Evolutionary conservation across 306 rosid species (phyloP).

Genomic region (Sicyos edulis): DNA sequence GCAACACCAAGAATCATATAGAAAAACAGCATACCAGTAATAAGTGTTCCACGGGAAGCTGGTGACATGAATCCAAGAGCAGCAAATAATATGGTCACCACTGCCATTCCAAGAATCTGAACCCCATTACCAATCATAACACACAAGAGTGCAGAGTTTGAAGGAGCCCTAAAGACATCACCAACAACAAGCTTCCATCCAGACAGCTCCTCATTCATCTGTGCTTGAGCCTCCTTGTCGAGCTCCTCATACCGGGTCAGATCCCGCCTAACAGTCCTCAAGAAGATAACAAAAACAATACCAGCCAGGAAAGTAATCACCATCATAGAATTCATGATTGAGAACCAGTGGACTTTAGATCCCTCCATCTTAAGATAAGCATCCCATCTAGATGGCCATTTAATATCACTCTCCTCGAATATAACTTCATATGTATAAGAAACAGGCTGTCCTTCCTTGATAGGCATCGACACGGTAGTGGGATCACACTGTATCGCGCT

Average conservation of each 20-base stretch:
- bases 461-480: slow-evolving; percentile 49
- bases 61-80: slow-evolving; percentile 77
- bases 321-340: slow-evolving; percentile 62
- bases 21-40: slow-evolving; percentile 66
- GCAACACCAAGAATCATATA: slow-evolving; percentile 63
- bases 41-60: slow-evolving; percentile 60
- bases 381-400: slow-evolving; percentile 76
- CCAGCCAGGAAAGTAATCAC: slow-evolving; percentile 71
- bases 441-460: slow-evolving; percentile 55
- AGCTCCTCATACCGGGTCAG: slow-evolving; percentile 65
- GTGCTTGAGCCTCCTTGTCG: slow-evolving; percentile 71
- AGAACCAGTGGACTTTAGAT: slow-evolving; percentile 69
- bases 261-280: slow-evolving; percentile 68
- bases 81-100: slow-evolving; percentile 61
- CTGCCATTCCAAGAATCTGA: slow-evolving; percentile 70
- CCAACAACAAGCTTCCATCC: slow-evolving; percentile 83
- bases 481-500: slow-evolving; percentile 47
- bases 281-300: slow-evolving; percentile 62
- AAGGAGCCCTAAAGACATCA: slow-evolving; percentile 59
- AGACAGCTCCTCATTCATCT: slow-evolving; percentile 69
- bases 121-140: slow-evolving; percentile 65
- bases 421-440: slow-evolving; percentile 51
- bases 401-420: slow-evolving; percentile 65
- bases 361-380: slow-evolving; percentile 76
- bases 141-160: slow-evolving; percentile 44